Evolutionary conservation across 2,329 filamentous ascomycete genomes (phyloP).

Genomic region (Scopulariopsis brevicaulis): DNA sequence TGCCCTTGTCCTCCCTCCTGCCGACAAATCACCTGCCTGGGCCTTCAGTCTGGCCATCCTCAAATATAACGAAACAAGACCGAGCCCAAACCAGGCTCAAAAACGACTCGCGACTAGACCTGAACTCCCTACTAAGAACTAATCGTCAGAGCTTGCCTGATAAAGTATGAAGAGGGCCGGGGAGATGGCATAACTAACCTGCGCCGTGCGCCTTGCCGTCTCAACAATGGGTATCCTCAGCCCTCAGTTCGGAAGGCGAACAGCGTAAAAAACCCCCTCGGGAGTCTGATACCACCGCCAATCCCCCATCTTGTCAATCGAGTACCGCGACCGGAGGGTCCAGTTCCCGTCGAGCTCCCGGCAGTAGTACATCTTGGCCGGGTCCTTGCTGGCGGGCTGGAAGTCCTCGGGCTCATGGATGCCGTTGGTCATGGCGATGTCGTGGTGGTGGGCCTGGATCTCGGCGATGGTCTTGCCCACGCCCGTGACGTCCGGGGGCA

Average conservation of each 20-base stretch:
- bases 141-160: background rate
- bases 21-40: background rate
- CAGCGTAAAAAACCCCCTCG: slow-evolving; percentile 49
- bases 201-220: background rate
- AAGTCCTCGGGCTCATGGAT: slow-evolving; percentile 49
- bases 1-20: background rate
- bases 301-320: slow-evolving; percentile 43
- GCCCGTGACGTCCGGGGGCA: slow-evolving; percentile 37
- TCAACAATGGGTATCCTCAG: background rate
- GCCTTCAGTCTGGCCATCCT: background rate
- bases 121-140: background rate
- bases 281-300: slow-evolving; percentile 48
- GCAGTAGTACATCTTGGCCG: slow-evolving; percentile 48
- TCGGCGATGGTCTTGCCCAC: slow-evolving; percentile 39
- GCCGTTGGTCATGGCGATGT: slow-evolving; percentile 36
- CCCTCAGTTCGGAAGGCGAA: slow-evolving; percentile 32
- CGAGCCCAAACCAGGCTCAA: background rate
- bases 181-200: background rate
- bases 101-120: background rate
- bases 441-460: slow-evolving; percentile 31
- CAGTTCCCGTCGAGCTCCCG: slow-evolving; percentile 49
- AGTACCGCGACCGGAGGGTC: slow-evolving; percentile 45
- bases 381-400: slow-evolving; percentile 49
- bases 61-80: background rate
- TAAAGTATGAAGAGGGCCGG: background rate